phyloP scores from a whole-genome alignment of 2,329 filamentous ascomycete species.

The Lecanosticta acicola region DNA sequence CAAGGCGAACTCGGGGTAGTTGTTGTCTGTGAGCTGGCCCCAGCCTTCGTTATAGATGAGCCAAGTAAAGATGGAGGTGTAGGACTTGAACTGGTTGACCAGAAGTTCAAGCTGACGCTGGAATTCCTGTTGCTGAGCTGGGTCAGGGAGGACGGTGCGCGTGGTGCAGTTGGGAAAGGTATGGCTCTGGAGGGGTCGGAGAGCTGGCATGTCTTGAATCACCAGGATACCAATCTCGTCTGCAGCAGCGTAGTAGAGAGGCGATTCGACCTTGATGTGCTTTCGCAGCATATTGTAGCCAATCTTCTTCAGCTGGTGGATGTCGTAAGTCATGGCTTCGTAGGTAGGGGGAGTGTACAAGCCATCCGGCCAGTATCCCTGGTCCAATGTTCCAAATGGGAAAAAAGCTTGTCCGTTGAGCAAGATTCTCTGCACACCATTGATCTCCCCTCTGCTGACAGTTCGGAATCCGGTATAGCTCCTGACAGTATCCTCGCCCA shows the following conservation, averaged over 20 bases:
- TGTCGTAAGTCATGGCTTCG: slow-evolving; percentile 63
- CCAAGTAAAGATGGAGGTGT: slow-evolving; percentile 61
- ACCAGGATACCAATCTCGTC: slow-evolving; percentile 61
- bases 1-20: slow-evolving; percentile 52
- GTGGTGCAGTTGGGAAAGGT: slow-evolving; percentile 25
- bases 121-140: slow-evolving; percentile 58
- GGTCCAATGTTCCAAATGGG: slow-evolving; percentile 62
- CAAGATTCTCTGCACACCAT: slow-evolving; percentile 56
- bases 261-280: slow-evolving; percentile 64
- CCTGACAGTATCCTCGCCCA: slow-evolving; percentile 49
- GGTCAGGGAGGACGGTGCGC: slow-evolving; percentile 33
- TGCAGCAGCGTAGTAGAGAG: slow-evolving; percentile 62
- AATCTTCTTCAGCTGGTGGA: slow-evolving; percentile 58
- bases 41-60: slow-evolving; percentile 69
- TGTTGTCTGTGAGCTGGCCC: slow-evolving; percentile 53
- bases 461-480: slow-evolving; percentile 68
- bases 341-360: slow-evolving; percentile 59
- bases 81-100: slow-evolving; percentile 58
- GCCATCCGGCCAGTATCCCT: slow-evolving; percentile 65
- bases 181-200: slow-evolving; percentile 40
- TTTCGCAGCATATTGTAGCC: slow-evolving; percentile 69
- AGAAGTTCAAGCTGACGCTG: slow-evolving; percentile 57
- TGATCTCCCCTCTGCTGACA: slow-evolving; percentile 50
- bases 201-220: slow-evolving; percentile 67
- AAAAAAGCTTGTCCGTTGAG: slow-evolving; percentile 66